Conservation (phyloP, 164 flowering plant genomes). For the Annona cherimola region DNA sequence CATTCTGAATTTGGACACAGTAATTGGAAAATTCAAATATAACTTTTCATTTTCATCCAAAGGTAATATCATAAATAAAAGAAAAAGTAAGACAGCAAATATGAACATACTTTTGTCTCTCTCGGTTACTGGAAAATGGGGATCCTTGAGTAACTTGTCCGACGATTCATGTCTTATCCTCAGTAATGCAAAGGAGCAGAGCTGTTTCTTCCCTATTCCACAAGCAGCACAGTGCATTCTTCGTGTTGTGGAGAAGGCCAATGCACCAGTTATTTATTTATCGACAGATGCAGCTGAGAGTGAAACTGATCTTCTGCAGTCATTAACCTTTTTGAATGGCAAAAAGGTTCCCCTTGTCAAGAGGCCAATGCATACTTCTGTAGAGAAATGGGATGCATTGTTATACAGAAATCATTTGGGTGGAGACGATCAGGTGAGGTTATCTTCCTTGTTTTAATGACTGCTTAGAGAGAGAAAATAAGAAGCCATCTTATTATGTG, state of each 20-base stretch:
- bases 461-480: no score
- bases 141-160: neutral
- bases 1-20: neutral
- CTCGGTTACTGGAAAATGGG: neutral
- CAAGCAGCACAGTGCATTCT: slow-evolving; percentile 94
- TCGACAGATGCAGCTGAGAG: slow-evolving; percentile 99
- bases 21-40: neutral
- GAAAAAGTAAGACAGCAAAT: neutral
- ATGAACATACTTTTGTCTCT: neutral
- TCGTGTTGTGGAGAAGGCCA: slow-evolving; percentile 62
- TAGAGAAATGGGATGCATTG: slow-evolving; percentile 97
- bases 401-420: slow-evolving; percentile 63
- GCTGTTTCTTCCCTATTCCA: slow-evolving; percentile 95
- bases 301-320: slow-evolving; percentile 85
- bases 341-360: slow-evolving; percentile 77
- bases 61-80: no score
- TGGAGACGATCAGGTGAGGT: slow-evolving; percentile 72
- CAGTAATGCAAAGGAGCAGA: slow-evolving; percentile 84
- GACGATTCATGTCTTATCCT: slow-evolving; percentile 8
- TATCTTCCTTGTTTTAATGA: neutral
- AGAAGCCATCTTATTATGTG: neutral
- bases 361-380: slow-evolving; percentile 74
- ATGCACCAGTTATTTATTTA: slow-evolving; percentile 86
- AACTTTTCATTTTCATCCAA: neutral
- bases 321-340: slow-evolving; percentile 58